A percentile compares a stretch with the other conserved stretches of the same genome.
Conservation (phyloP, 2,329 filamentous ascomycete species). For the Chrysosporium keratinophilum region DNA sequence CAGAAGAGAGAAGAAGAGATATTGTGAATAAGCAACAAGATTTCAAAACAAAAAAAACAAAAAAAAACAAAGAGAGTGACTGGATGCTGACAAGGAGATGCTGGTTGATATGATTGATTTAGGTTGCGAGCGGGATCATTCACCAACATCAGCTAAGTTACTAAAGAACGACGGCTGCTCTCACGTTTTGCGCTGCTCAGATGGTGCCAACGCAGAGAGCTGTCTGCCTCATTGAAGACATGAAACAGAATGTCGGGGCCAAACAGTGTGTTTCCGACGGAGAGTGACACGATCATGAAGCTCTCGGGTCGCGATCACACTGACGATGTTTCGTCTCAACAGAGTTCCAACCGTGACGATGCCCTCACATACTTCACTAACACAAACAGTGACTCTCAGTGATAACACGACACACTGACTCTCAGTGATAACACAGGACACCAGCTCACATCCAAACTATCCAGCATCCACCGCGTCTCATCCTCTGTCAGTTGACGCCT, state of each 20-base stretch:
- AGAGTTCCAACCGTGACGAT: too few relatives aligned
- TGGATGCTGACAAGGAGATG: neutral
- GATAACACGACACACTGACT: too few relatives aligned
- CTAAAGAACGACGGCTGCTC: neutral
- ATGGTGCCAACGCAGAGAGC: conserved; percentile 1
- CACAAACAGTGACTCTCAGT: neutral
- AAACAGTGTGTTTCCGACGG: neutral
- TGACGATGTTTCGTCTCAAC: neutral
- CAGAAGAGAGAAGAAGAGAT: neutral
- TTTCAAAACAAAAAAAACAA: neutral
- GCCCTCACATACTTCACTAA: neutral
- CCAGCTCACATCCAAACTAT: too few relatives aligned
- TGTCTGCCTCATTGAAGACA: neutral
- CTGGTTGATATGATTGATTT: neutral
- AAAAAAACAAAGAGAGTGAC: neutral
- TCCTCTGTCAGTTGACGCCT: too few relatives aligned
- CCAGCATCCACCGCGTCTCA: too few relatives aligned
- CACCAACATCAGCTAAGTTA: neutral
- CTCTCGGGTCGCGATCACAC: neutral
- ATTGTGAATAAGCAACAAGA: neutral
- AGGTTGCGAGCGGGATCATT: neutral
- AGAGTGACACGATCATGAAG: neutral
- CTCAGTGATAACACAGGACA: too few relatives aligned
- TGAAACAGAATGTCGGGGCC: neutral
- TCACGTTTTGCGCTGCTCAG: neutral